These are phyloP conservation scores for Trichothecium sympodiale DNA, from an alignment of 2,329 filamentous ascomycete species.

Conservation along the genomic window DNA sequence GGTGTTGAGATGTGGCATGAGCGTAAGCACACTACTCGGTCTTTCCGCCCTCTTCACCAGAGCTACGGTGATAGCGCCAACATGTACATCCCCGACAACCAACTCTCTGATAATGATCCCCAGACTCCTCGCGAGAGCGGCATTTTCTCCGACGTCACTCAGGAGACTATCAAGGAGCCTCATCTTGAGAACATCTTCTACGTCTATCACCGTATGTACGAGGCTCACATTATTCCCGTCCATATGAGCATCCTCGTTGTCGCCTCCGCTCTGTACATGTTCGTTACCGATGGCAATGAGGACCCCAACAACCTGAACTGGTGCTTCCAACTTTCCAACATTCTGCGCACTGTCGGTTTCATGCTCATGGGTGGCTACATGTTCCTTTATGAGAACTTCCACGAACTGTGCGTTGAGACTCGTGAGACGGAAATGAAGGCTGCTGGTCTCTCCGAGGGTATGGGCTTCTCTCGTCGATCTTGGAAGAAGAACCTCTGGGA, in stretches of 20 bases:
- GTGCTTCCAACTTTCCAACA: constrained; percentile 49
- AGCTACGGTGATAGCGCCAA: constrained; percentile 31
- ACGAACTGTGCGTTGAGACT: constrained; percentile 46
- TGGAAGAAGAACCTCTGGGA: constrained; percentile 48
- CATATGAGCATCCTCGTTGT: constrained; percentile 56
- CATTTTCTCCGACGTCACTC: constrained; percentile 43
- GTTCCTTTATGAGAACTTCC: constrained; percentile 57
- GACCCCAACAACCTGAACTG: constrained; percentile 44
- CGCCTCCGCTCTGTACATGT: constrained; percentile 48
- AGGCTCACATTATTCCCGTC: constrained; percentile 61
- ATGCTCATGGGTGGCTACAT: constrained; percentile 53
- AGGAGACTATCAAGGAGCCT: constrained; percentile 37
- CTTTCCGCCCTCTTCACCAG: constrained; percentile 45
- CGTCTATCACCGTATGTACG: constrained; percentile 57
- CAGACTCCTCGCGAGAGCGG: constrained; percentile 34
- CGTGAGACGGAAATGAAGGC: constrained; percentile 57
- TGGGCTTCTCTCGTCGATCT: constrained; percentile 51
- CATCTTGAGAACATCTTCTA: constrained; percentile 46
- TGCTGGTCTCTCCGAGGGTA: constrained; percentile 51
- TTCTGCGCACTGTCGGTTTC: constrained; percentile 50
- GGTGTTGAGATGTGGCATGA: constrained; percentile 45
- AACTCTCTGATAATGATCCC: constrained; percentile 22
- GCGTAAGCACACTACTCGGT: constrained; percentile 42
- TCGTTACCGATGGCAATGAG: constrained; percentile 36
- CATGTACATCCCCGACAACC: constrained; percentile 35